These are phyloP conservation scores for Gossypium ekmanianum DNA, from an alignment of 345 rosid species.

Conservation along the genomic window DNA sequence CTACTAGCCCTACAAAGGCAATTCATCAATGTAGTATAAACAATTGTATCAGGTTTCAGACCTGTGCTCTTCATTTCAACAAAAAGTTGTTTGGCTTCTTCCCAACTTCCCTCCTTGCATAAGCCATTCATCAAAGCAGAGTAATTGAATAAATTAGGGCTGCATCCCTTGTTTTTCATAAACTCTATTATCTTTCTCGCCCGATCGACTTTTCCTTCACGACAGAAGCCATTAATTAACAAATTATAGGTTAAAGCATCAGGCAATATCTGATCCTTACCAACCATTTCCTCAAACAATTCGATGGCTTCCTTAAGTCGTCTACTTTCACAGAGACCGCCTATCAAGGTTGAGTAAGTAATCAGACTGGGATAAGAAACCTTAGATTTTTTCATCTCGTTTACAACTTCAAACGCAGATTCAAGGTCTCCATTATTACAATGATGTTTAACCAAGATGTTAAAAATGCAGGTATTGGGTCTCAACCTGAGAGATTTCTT, in stretches of 20 bases:
- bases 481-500: slow-evolving; percentile 42
- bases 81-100: slow-evolving; percentile 54
- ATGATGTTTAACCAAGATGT: slow-evolving; percentile 76
- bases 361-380: slow-evolving; percentile 68
- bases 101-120: slow-evolving; percentile 53
- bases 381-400: slow-evolving; percentile 65
- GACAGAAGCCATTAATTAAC: slow-evolving; percentile 77
- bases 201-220: slow-evolving; percentile 59
- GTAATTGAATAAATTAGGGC: slow-evolving; percentile 65
- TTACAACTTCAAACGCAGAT: slow-evolving; percentile 56
- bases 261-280: slow-evolving; percentile 64
- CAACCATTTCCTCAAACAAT: slow-evolving; percentile 77
- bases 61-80: slow-evolving; percentile 58
- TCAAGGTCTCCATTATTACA: slow-evolving; percentile 60
- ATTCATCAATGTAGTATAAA: slow-evolving; percentile 75
- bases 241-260: slow-evolving; percentile 71
- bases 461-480: slow-evolving; percentile 89
- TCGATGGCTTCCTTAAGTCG: slow-evolving; percentile 70
- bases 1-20: slow-evolving; percentile 54
- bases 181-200: slow-evolving; percentile 75
- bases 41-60: slow-evolving; percentile 58
- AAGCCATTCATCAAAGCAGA: slow-evolving; percentile 64
- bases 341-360: slow-evolving; percentile 73
- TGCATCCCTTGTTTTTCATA: slow-evolving; percentile 76
- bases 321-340: slow-evolving; percentile 50